Evolutionary conservation across 371 early-diverging fungal genomes (phyloP).

Genomic region (Rhizopus arrhizus): DNA sequence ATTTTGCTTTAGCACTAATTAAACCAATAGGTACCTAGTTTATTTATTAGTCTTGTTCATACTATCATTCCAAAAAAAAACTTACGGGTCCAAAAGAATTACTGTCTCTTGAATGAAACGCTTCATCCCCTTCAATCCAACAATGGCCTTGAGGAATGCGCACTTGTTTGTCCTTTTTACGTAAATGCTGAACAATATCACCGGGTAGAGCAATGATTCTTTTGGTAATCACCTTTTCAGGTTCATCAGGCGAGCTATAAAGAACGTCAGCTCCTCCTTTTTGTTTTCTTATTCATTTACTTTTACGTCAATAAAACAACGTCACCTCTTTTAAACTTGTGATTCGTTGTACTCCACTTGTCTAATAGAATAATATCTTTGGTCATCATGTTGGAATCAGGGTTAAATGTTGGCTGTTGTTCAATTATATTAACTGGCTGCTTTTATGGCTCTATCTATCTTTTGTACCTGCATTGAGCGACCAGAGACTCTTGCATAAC

Average conservation of each 20-base stretch:
- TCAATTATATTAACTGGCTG: neutral
- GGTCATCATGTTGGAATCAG: constrained; percentile 73
- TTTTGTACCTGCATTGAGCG: constrained; percentile 71
- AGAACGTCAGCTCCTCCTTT: neutral
- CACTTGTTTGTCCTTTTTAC: constrained; percentile 44
- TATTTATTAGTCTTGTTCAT: neutral
- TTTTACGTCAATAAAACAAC: constrained; percentile 77
- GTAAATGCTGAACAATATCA: constrained; percentile 75
- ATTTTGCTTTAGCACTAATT: constrained; percentile 61
- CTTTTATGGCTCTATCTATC: neutral
- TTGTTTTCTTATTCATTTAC: neutral
- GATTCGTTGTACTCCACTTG: constrained; percentile 57
- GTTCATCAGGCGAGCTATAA: constrained; percentile 71
- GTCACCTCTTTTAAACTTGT: constrained; percentile 72
- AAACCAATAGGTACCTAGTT: constrained; percentile 70
- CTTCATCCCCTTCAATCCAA: constrained; percentile 93
- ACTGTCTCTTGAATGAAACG: constrained; percentile 83
- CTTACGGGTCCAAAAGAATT: constrained; percentile 84
- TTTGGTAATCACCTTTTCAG: constrained; percentile 74
- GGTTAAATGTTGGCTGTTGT: constrained; percentile 81
- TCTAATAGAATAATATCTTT: constrained; percentile 82
- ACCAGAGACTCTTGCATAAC: constrained; percentile 63
- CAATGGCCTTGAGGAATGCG: constrained; percentile 84
- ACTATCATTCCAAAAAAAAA: neutral
- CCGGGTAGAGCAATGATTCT: constrained; percentile 85